A percentile compares a stretch with the other conserved stretches of the same genome.
Conservation (phyloP, 495 filamentous ascomycete species). For the Hapsidospora chrysogenum region DNA sequence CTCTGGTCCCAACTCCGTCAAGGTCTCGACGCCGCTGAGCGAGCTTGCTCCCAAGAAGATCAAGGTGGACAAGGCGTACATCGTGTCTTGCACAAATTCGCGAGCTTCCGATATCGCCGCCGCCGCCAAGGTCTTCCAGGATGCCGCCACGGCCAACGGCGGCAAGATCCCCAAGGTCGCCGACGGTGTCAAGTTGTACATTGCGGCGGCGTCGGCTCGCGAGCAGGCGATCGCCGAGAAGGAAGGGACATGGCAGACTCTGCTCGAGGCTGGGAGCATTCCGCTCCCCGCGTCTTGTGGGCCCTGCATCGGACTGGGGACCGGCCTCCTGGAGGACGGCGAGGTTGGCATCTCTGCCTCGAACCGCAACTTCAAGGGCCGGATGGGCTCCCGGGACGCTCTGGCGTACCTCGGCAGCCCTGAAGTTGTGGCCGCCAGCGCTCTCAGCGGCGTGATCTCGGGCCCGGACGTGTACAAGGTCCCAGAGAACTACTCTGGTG, state of each 20-base stretch:
- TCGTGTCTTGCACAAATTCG: slow-evolving; percentile 85
- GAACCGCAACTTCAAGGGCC: slow-evolving; percentile 88
- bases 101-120: slow-evolving; percentile 67
- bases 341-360: slow-evolving; percentile 81
- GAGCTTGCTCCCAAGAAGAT: slow-evolving; percentile 62
- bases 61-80: slow-evolving; percentile 68
- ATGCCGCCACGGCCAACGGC: slow-evolving; percentile 37
- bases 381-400: slow-evolving; percentile 72
- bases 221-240: slow-evolving; percentile 72
- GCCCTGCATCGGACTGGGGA: slow-evolving; percentile 75
- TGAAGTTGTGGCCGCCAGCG: slow-evolving; percentile 83
- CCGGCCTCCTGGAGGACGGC: slow-evolving; percentile 65
- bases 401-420: slow-evolving; percentile 82
- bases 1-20: slow-evolving; percentile 84
- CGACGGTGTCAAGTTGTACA: slow-evolving; percentile 69
- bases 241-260: slow-evolving; percentile 71
- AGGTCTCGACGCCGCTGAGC: slow-evolving; percentile 59
- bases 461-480: slow-evolving; percentile 69
- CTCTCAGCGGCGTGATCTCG: slow-evolving; percentile 57
- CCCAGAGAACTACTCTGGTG: slow-evolving; percentile 22
- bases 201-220: slow-evolving; percentile 68
- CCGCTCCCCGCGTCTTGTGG: slow-evolving; percentile 68
- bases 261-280: slow-evolving; percentile 66
- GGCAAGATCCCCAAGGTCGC: slow-evolving; percentile 59
- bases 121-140: slow-evolving; percentile 75